These are phyloP conservation scores for Saccharum hybrid DNA, from an alignment of 202 grass and related monocot species.

Conservation along the genomic window DNA sequence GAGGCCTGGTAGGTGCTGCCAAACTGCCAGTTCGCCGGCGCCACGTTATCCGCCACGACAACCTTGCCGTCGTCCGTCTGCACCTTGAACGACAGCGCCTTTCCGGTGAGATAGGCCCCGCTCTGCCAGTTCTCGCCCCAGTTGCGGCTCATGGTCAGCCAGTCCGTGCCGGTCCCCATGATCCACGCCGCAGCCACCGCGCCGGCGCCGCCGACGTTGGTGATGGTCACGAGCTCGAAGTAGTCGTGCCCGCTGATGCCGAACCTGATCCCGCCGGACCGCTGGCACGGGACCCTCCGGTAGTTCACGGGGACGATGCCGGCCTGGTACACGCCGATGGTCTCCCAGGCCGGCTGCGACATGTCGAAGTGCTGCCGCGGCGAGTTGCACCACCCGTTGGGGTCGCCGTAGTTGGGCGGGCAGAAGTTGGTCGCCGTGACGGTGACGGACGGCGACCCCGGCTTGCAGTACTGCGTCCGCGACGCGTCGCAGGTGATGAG, in stretches of 20 bases:
- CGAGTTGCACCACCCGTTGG: constrained; percentile 52
- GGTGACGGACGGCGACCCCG: constrained; percentile 50
- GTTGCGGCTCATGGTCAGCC: constrained; percentile 64
- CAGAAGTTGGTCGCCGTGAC: constrained; percentile 83
- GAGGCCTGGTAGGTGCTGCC: constrained; percentile 48
- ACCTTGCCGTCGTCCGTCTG: constrained; percentile 58
- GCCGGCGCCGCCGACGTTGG: constrained; percentile 64
- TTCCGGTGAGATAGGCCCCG: constrained; percentile 42
- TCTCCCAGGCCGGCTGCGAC: constrained; percentile 65
- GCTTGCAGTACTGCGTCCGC: constrained; percentile 54
- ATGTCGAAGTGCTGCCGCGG: constrained; percentile 59
- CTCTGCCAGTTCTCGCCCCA: constrained; percentile 77
- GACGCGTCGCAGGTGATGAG: constrained; percentile 44
- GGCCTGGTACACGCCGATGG: constrained; percentile 52
- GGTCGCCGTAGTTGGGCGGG: constrained; percentile 70
- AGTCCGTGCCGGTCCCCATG: constrained; percentile 44
- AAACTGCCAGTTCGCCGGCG: constrained; percentile 61
- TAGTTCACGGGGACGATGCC: constrained; percentile 58
- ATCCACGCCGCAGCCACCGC: constrained; percentile 56
- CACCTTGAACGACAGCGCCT: constrained; percentile 59
- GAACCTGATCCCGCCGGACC: constrained; percentile 46
- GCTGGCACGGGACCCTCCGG: constrained; percentile 34
- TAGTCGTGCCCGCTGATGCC: constrained; percentile 52
- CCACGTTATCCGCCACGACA: constrained; percentile 45
- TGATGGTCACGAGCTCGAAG: constrained; percentile 54